phyloP scores from a whole-genome alignment of 202 grass and related monocot genomes.

The Dendrocalamus latiflorus region DNA sequence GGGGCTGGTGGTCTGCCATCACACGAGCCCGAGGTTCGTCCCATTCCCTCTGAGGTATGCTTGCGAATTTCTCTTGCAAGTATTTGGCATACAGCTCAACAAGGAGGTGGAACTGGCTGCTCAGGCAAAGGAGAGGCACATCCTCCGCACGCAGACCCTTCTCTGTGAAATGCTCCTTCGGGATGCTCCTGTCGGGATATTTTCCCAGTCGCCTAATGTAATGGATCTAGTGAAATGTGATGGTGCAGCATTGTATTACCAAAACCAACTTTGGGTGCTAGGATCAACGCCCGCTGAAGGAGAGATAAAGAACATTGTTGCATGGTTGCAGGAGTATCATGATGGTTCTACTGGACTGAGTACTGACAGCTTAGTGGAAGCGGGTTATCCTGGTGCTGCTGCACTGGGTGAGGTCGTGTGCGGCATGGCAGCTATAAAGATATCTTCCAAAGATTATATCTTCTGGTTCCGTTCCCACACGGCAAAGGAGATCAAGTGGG shows the following conservation, averaged over 20 bases:
- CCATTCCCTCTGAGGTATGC: no score
- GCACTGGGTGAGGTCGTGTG: constrained; percentile 71
- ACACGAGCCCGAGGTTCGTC: no score
- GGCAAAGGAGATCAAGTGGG: constrained; percentile 97
- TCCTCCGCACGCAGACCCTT: constrained; percentile 79
- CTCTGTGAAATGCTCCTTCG: constrained; percentile 95
- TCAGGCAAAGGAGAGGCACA: constrained; percentile 90
- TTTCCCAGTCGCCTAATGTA: constrained; percentile 82
- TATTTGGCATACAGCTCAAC: no score
- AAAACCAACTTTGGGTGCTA: constrained; percentile 72
- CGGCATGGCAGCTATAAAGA: constrained; percentile 96
- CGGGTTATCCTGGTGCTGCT: constrained; percentile 65
- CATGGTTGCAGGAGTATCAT: constrained; percentile 78
- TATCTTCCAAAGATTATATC: constrained; percentile 82
- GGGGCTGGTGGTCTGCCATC: no score
- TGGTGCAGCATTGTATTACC: constrained; percentile 75
- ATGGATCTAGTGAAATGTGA: constrained; percentile 92
- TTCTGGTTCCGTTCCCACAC: constrained; percentile 92
- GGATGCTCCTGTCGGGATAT: constrained; percentile 88
- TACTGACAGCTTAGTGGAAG: constrained; percentile 90
- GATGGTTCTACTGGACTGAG: constrained; percentile 88
- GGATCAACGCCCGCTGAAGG: constrained; percentile 50
- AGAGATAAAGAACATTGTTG: constrained; percentile 71
- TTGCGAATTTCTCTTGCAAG: no score
- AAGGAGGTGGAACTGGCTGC: constrained; percentile 82